Evolutionary conservation across 1,284 basidiomycete genomes (phyloP).

Genomic region (Athelia psychrophila): DNA sequence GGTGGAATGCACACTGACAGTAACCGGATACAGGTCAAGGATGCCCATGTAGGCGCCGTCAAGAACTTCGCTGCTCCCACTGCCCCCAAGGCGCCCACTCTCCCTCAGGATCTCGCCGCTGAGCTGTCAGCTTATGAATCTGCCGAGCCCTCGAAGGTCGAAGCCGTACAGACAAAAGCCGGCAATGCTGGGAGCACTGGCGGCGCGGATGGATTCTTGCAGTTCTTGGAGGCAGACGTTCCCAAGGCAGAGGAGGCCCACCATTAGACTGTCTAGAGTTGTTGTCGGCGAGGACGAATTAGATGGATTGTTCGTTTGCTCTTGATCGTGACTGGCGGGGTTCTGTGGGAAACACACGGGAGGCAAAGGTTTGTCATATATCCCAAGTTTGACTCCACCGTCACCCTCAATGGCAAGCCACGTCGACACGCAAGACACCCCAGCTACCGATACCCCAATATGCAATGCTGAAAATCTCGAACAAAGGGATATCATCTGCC

Average conservation of each 20-base stretch:
- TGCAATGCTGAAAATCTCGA: too few relatives aligned
- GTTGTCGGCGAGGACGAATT: too few relatives aligned
- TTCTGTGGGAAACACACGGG: too few relatives aligned
- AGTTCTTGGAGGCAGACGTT: constrained; percentile 56
- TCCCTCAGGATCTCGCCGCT: constrained; percentile 79
- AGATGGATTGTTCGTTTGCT: too few relatives aligned
- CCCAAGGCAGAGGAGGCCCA: constrained; percentile 54
- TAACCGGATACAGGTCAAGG: constrained; percentile 55
- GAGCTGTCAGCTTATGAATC: constrained; percentile 82
- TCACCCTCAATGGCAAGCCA: too few relatives aligned
- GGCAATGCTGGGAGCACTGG: constrained; percentile 25
- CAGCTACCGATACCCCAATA: too few relatives aligned
- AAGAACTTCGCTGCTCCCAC: constrained; percentile 72
- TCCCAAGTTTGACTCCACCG: too few relatives aligned
- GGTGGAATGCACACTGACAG: neutral
- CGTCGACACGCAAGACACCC: too few relatives aligned
- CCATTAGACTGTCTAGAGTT: constrained; percentile 42
- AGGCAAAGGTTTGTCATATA: too few relatives aligned
- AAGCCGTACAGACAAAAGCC: constrained; percentile 22
- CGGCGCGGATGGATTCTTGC: constrained; percentile 56
- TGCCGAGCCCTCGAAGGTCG: constrained; percentile 63
- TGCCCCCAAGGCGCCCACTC: constrained; percentile 63
- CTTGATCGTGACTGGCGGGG: too few relatives aligned
- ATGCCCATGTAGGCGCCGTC: constrained; percentile 81
- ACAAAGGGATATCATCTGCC: too few relatives aligned